Conservation (phyloP, 2,329 filamentous ascomycete genomes). For the Chaetomium globosum region DNA sequence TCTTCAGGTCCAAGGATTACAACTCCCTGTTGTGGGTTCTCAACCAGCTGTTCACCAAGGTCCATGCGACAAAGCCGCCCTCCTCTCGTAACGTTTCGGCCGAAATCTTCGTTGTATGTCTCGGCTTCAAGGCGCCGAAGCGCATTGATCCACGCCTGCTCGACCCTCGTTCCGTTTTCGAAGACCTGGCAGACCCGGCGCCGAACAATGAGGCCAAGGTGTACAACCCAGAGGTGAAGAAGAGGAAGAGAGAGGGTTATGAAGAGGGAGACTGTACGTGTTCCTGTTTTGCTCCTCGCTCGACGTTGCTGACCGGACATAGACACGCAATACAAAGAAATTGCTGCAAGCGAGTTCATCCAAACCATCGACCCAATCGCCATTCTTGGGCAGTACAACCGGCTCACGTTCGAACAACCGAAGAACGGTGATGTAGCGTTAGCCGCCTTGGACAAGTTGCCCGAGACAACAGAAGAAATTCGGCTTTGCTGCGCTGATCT, state of each 20-base stretch:
- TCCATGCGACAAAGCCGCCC: conserved; percentile 96
- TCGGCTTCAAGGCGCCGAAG: conserved; percentile 93
- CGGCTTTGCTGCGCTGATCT: conserved; percentile 77
- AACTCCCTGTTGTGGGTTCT: conserved; percentile 96
- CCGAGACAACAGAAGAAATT: conserved; percentile 84
- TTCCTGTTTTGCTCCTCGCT: not conserved
- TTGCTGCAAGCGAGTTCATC: conserved; percentile 87
- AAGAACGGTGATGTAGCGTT: conserved; percentile 81
- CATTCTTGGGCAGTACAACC: conserved; percentile 84
- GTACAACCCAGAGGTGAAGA: conserved; percentile 96
- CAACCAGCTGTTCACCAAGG: conserved; percentile 92
- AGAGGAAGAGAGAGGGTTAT: conserved; percentile 95
- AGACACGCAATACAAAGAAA: conserved; percentile 83
- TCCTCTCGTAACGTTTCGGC: conserved; percentile 95
- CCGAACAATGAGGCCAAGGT: conserved; percentile 98
- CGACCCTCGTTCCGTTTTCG: conserved; percentile 86
- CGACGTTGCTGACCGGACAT: conserved; percentile 2
- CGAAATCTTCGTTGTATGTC: conserved; percentile 97
- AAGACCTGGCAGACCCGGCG: conserved; percentile 79
- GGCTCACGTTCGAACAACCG: conserved; percentile 79
- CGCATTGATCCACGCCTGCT: conserved; percentile 89
- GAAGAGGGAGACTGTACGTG: conserved; percentile 80
- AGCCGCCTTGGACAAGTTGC: conserved; percentile 79
- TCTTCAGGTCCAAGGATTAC: conserved; percentile 96
- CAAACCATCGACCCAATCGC: conserved; percentile 91